Percentiles rank a stretch among this genome's conserved stretches.
These are phyloP conservation scores for Torulaspora maleeae DNA, from an alignment of 805 yeast species.

Conservation along the genomic window DNA sequence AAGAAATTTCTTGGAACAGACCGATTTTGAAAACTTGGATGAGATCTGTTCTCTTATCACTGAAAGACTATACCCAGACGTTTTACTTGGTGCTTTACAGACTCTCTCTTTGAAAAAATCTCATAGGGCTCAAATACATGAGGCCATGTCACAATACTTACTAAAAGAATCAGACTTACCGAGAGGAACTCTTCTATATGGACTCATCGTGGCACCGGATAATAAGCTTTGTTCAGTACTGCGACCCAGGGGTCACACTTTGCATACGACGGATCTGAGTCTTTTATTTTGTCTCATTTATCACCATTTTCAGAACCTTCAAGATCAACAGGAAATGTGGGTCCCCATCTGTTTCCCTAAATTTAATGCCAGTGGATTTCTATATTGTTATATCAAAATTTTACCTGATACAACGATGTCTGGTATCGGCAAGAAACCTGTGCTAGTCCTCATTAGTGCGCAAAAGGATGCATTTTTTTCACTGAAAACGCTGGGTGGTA, in stretches of 20 bases:
- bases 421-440: slow-evolving; percentile 27
- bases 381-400: slow-evolving; percentile 73
- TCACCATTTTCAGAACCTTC: slow-evolving; percentile 35
- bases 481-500: slow-evolving; percentile 56
- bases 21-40: slow-evolving; percentile 70
- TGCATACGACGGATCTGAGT: slow-evolving; percentile 79
- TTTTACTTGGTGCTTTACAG: slow-evolving; percentile 61
- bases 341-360: slow-evolving; percentile 88
- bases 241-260: slow-evolving; percentile 70
- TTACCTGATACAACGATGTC: slow-evolving; percentile 30
- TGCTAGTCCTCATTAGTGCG: slow-evolving; percentile 44
- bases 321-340: slow-evolving; percentile 73
- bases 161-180: slow-evolving; percentile 25
- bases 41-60: slow-evolving; percentile 53
- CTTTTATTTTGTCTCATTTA: slow-evolving; percentile 67
- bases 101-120: slow-evolving; percentile 55
- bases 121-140: slow-evolving; percentile 48
- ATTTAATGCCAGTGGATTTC: slow-evolving; percentile 82
- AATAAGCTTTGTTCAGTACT: slow-evolving; percentile 63
- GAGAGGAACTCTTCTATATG: slow-evolving; percentile 64
- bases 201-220: slow-evolving; percentile 59
- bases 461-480: slow-evolving; percentile 76
- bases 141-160: slow-evolving; percentile 22
- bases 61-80: slow-evolving; percentile 50
- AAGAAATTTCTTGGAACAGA: slow-evolving; percentile 64